Percentiles rank a stretch among this genome's conserved stretches.
phyloP scores from a whole-genome alignment of 1,139 yeast species.

The Petasospora rhodanensis region DNA sequence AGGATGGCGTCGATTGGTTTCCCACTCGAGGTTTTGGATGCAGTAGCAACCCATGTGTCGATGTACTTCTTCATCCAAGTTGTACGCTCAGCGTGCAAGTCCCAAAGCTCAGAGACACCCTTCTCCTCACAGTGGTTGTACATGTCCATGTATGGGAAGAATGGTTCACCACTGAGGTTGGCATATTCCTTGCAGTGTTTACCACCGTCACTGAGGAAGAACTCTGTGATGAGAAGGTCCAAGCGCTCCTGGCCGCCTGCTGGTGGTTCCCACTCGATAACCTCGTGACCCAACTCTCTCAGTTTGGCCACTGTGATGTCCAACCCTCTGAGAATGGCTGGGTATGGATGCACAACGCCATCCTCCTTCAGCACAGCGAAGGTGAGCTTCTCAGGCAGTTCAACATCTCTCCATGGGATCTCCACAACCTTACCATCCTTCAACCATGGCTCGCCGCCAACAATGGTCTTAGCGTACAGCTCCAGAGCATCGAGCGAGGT shows the following conservation, averaged over 20 bases:
- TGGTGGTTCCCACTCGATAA: conserved; percentile 58
- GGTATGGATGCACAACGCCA: conserved; percentile 48
- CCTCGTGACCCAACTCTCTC: conserved; percentile 51
- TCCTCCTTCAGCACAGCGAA: conserved; percentile 45
- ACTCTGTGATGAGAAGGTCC: conserved; percentile 10
- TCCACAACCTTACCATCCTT: conserved; percentile 52
- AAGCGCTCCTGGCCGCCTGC: conserved; percentile 24
- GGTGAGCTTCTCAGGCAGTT: conserved; percentile 39
- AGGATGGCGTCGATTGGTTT: conserved; percentile 44
- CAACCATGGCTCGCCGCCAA: conserved; percentile 30
- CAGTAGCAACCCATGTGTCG: conserved; percentile 22
- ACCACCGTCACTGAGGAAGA: conserved; percentile 39
- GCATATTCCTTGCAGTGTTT: conserved; percentile 25
- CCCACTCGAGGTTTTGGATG: conserved; percentile 32
- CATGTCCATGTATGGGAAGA: conserved; percentile 36
- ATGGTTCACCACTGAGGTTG: conserved; percentile 33
- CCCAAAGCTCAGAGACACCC: conserved; percentile 37
- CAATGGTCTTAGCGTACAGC: conserved; percentile 49
- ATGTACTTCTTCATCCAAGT: conserved; percentile 31
- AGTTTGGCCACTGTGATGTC: conserved; percentile 41
- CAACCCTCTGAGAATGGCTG: conserved; percentile 59
- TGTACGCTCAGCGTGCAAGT: conserved; percentile 32
- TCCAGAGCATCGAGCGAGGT: conserved; percentile 62
- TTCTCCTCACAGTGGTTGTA: conserved; percentile 32
- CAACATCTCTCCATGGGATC: conserved; percentile 57